These are phyloP conservation scores for Areca catechu DNA, from an alignment of 176 grass and related monocot species.

Conservation along the genomic window DNA sequence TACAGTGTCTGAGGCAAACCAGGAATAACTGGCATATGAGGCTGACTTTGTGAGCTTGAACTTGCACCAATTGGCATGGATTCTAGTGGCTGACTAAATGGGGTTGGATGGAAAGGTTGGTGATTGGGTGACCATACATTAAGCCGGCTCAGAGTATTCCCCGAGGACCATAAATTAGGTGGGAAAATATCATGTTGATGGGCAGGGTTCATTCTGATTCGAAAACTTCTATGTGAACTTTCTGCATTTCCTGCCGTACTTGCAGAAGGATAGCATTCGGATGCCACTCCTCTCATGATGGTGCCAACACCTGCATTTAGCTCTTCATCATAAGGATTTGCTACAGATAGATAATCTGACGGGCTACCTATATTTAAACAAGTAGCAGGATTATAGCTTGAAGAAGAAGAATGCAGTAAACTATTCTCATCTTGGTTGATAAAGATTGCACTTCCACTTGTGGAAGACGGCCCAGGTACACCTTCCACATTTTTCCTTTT, in stretches of 20 bases:
- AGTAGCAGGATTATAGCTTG: constrained; percentile 29
- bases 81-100: too few relatives aligned
- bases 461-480: constrained; percentile 40
- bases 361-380: constrained; percentile 25
- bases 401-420: constrained; percentile 37
- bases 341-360: constrained; percentile 20
- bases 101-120: too few relatives aligned
- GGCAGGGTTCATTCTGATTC: constrained; percentile 37
- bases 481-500: constrained; percentile 79
- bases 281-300: constrained; percentile 16
- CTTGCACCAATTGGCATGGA: constrained; percentile 24
- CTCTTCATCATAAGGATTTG: constrained; percentile 40
- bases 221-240: constrained; percentile 42
- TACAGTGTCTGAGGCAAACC: constrained; percentile 35
- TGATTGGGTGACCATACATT: too few relatives aligned
- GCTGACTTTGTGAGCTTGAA: constrained; percentile 29
- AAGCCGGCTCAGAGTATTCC: constrained; percentile 21
- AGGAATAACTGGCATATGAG: constrained; percentile 30
- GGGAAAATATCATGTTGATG: constrained; percentile 24
- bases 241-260: constrained; percentile 22
- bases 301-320: constrained; percentile 18
- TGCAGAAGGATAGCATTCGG: constrained; percentile 28
- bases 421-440: constrained; percentile 29
- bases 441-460: constrained; percentile 36
- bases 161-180: constrained; percentile 34